phyloP scores from a whole-genome alignment of 1,139 yeast species.

The Pichia sp. region DNA sequence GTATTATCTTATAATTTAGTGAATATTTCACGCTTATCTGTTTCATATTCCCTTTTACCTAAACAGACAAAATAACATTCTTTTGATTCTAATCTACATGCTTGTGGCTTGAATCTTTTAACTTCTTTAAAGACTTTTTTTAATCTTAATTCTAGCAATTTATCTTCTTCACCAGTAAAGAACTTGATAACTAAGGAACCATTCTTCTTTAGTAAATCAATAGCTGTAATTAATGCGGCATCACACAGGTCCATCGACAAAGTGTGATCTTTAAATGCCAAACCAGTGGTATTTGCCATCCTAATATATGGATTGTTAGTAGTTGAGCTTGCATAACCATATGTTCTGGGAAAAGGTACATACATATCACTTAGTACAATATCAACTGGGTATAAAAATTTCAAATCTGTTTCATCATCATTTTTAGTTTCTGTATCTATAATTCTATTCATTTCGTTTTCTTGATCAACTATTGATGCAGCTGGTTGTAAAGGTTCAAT shows the following conservation, averaged over 20 bases:
- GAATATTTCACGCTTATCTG: slow-evolving; percentile 46
- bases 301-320: slow-evolving; percentile 70
- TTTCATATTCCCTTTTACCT: slow-evolving; percentile 37
- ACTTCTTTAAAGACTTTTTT: slow-evolving; percentile 55
- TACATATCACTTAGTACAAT: slow-evolving; percentile 83
- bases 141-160: slow-evolving; percentile 49
- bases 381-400: slow-evolving; percentile 42
- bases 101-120: slow-evolving; percentile 48
- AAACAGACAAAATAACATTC: slow-evolving; percentile 69
- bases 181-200: slow-evolving; percentile 75
- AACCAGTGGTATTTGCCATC: slow-evolving; percentile 70
- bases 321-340: slow-evolving; percentile 65
- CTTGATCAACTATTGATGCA: slow-evolving; percentile 13
- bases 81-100: slow-evolving; percentile 53
- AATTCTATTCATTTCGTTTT: slow-evolving; percentile 4
- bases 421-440: slow-evolving; percentile 2
- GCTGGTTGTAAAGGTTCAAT: slow-evolving; percentile 2
- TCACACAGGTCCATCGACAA: slow-evolving; percentile 79
- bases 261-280: slow-evolving; percentile 54
- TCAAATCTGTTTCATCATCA: slow-evolving; percentile 1
- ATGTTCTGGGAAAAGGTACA: slow-evolving; percentile 60
- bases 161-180: slow-evolving; percentile 64
- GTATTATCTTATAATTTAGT: no score
- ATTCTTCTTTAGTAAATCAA: slow-evolving; percentile 57
- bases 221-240: slow-evolving; percentile 74